Evolutionary conservation across 352 stramenopile genomes (phyloP).

Genomic region (Lagenidium sp.): DNA sequence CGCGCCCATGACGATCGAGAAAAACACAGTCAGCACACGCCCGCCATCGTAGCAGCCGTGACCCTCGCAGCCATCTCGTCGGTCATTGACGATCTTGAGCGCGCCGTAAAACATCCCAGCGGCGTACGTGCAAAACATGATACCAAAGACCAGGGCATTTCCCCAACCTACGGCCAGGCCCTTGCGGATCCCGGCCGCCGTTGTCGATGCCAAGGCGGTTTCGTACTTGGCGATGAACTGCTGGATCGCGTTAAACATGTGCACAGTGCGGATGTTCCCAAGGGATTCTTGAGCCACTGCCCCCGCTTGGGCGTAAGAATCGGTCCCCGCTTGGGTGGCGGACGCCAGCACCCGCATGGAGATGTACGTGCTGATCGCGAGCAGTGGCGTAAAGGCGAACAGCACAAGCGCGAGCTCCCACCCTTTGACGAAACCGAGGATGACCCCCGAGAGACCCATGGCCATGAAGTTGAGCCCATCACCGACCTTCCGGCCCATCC

Average conservation of each 20-base stretch:
- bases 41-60: conserved; percentile 50
- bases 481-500: too few species aligned
- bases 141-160: conserved; percentile 58
- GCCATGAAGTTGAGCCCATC: too few species aligned
- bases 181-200: conserved; percentile 38
- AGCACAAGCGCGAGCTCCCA: too few species aligned
- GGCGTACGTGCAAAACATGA: conserved; percentile 63
- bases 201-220: conserved; percentile 27
- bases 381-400: too few species aligned
- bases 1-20: conserved; percentile 54
- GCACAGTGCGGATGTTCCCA: conserved; percentile 63
- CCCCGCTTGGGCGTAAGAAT: conserved; percentile 57
- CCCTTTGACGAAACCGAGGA: too few species aligned
- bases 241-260: conserved; percentile 66
- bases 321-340: conserved; percentile 34
- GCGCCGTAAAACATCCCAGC: conserved; percentile 75
- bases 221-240: conserved; percentile 59
- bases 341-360: conserved; percentile 44
- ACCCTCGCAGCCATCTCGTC: conserved; percentile 26
- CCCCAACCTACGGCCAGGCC: conserved; percentile 41
- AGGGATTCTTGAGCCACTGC: conserved; percentile 65
- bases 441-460: too few species aligned
- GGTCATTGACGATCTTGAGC: conserved; percentile 50
- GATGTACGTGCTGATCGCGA: too few species aligned
- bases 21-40: conserved; percentile 65